phyloP scores from a whole-genome alignment of 345 rosid genomes.

The Melaleuca quinquenervia region DNA sequence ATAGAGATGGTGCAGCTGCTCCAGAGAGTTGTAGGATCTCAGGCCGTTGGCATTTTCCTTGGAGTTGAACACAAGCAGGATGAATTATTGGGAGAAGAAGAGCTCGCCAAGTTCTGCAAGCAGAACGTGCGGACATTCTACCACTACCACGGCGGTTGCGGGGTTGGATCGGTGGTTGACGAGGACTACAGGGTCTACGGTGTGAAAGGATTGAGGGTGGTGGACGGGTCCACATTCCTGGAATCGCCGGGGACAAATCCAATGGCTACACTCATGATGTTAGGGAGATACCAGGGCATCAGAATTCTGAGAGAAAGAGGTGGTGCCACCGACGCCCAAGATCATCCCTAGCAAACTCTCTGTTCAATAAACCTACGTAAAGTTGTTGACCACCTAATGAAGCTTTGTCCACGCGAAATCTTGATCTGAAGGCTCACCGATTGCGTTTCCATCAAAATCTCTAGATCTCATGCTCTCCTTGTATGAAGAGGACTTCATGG shows the following conservation, averaged over 20 bases:
- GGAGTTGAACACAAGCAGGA: conserved; percentile 18
- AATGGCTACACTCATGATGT: conserved; percentile 64
- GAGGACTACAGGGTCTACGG: conserved; percentile 40
- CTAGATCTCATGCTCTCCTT: conserved; percentile 3
- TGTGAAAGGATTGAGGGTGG: conserved; percentile 39
- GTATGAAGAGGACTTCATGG: background rate
- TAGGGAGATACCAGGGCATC: conserved; percentile 74
- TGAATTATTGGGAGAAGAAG: conserved; percentile 14
- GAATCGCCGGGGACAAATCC: conserved; percentile 86
- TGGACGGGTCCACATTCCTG: conserved; percentile 63
- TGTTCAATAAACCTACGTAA: background rate
- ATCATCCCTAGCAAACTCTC: background rate
- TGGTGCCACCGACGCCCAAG: background rate
- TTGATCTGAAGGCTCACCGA: background rate
- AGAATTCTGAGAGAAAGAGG: conserved; percentile 32
- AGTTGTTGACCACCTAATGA: background rate
- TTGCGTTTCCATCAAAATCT: background rate
- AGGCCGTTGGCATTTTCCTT: conserved; percentile 32
- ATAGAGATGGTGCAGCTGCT: conserved; percentile 44
- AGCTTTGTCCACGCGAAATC: background rate
- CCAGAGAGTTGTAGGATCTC: conserved; percentile 41
- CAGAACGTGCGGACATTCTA: conserved; percentile 52
- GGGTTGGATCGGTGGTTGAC: conserved; percentile 50
- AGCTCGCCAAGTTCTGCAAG: conserved; percentile 39
- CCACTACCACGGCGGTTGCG: conserved; percentile 65